A percentile compares a stretch with the other conserved stretches of the same genome.
Evolutionary conservation across 768 basidiomycete genomes (phyloP).

Genomic region (Neoboletus brunneissimus): DNA sequence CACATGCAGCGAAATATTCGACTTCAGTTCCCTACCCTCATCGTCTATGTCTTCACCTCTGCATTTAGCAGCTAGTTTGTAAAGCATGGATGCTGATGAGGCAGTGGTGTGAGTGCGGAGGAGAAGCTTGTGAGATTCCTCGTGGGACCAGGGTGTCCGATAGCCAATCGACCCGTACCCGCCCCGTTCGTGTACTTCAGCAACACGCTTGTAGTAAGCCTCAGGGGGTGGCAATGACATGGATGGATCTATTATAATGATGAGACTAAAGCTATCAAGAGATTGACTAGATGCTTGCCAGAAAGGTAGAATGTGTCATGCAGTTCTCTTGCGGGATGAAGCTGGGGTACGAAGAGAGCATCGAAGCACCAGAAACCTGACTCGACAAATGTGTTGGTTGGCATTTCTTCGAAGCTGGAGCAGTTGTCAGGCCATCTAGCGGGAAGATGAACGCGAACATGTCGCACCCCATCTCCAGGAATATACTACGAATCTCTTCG

Average conservation of each 20-base stretch:
- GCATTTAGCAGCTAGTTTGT: constrained; percentile 84
- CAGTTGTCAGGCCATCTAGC: constrained; percentile 1
- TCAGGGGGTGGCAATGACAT: constrained; percentile 69
- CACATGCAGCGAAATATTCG: constrained; percentile 7
- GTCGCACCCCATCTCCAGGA: constrained; percentile 97
- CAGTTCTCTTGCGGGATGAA: constrained; percentile 95
- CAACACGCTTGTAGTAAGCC: constrained; percentile 84
- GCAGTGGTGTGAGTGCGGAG: constrained; percentile 97
- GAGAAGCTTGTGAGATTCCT: constrained; percentile 88
- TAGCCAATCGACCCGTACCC: constrained; percentile 95
- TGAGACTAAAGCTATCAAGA: background rate
- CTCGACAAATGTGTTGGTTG: constrained; percentile 92
- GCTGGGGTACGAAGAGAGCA: constrained; percentile 95
- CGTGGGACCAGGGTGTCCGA: constrained; percentile 91
- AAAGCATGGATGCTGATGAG: constrained; percentile 90
- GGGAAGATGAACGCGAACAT: background rate
- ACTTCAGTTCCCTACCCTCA: constrained; percentile 20
- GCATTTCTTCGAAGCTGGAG: constrained; percentile 95
- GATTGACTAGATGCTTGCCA: constrained; percentile 42
- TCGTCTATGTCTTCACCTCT: constrained; percentile 54
- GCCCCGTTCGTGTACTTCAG: constrained; percentile 80
- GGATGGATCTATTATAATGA: constrained; percentile 63
- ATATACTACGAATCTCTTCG: constrained; percentile 96
- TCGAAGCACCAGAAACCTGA: constrained; percentile 99
- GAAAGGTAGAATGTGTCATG: constrained; percentile 99